Evolutionary conservation across 1,284 basidiomycete genomes (phyloP).

Genomic region (Porodaedalea pini): DNA sequence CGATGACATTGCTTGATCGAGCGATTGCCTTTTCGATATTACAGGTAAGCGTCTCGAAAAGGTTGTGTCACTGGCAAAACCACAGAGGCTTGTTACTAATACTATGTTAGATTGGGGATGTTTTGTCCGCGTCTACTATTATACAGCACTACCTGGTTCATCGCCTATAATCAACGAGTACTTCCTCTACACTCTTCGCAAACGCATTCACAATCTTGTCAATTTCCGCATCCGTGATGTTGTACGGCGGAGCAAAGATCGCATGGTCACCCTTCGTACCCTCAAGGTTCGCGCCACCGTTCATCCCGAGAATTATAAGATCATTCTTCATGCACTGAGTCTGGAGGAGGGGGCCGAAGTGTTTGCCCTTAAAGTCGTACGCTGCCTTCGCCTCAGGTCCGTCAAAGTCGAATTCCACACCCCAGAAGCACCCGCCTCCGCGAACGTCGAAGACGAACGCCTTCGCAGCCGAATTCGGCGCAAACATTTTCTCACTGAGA

Average conservation of each 20-base stretch:
- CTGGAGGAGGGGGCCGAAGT: slow-evolving; percentile 63
- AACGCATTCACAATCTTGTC: slow-evolving; percentile 62
- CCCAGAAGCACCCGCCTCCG: slow-evolving; percentile 80
- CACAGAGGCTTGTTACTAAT: not conserved
- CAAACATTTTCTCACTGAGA: slow-evolving; percentile 51
- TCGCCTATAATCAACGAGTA: slow-evolving; percentile 35
- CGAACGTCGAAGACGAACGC: slow-evolving; percentile 73
- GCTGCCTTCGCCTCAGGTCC: slow-evolving; percentile 34
- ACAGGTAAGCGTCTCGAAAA: not conserved
- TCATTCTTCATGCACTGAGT: slow-evolving; percentile 61
- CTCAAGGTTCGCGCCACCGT: slow-evolving; percentile 63
- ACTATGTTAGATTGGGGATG: too few relatives aligned
- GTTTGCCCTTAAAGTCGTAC: slow-evolving; percentile 48
- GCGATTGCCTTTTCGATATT: too few relatives aligned
- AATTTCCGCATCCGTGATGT: slow-evolving; percentile 61
- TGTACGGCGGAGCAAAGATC: slow-evolving; percentile 74
- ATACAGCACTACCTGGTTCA: too few relatives aligned
- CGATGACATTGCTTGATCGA: too few relatives aligned
- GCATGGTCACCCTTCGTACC: slow-evolving; percentile 69
- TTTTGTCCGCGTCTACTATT: too few relatives aligned
- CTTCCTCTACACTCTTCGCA: slow-evolving; percentile 59
- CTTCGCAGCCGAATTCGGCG: slow-evolving; percentile 51
- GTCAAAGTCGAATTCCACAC: slow-evolving; percentile 72
- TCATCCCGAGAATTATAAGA: slow-evolving; percentile 67
- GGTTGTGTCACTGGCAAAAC: not conserved